phyloP scores from a whole-genome alignment of 257 asterid genomes.

The Plantago ovata region DNA sequence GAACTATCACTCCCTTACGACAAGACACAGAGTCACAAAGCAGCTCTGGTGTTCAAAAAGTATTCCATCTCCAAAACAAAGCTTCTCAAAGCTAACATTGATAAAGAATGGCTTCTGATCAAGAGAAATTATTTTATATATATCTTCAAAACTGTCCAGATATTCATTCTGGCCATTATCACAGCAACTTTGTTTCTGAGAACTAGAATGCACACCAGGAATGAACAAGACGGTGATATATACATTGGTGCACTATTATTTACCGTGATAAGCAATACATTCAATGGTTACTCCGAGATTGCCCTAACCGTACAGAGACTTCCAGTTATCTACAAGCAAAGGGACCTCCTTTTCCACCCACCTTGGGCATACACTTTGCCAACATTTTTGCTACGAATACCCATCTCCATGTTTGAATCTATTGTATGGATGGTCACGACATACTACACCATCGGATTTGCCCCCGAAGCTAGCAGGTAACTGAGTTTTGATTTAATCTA shows the following conservation, averaged over 20 bases:
- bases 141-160: conserved; percentile 60
- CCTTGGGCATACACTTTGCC: conserved; percentile 64
- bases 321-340: conserved; percentile 57
- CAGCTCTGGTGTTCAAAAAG: conserved; percentile 55
- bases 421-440: conserved; percentile 52
- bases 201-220: conserved; percentile 39
- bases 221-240: conserved; percentile 47
- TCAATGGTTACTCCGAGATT: conserved; percentile 59
- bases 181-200: conserved; percentile 49
- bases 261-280: conserved; percentile 41
- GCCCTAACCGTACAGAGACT: conserved; percentile 52
- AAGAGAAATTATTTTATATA: conserved; percentile 61
- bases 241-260: conserved; percentile 56
- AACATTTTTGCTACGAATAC: conserved; percentile 41
- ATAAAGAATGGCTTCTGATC: conserved; percentile 68
- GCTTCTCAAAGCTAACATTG: conserved; percentile 57
- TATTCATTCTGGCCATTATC: conserved; percentile 52
- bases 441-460: conserved; percentile 62
- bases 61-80: conserved; percentile 37
- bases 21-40: conserved; percentile 38
- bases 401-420: conserved; percentile 51
- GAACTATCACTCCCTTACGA: conserved; percentile 55
- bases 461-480: conserved; percentile 60
- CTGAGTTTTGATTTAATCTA: no score
- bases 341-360: conserved; percentile 64